These are phyloP conservation scores for Russula abietina DNA, from an alignment of 768 basidiomycete genomes.

Conservation along the genomic window DNA sequence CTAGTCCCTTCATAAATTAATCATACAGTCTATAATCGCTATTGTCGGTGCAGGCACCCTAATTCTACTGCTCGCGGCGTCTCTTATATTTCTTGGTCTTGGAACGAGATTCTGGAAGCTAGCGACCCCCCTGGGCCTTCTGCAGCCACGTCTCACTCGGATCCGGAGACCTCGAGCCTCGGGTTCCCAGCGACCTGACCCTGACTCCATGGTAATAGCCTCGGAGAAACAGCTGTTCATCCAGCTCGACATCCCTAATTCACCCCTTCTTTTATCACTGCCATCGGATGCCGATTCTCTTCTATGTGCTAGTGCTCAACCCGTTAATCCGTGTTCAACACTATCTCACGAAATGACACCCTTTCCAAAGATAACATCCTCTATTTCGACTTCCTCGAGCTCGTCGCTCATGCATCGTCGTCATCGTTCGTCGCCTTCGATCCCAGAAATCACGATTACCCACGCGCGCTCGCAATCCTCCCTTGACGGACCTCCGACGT, in stretches of 20 bases:
- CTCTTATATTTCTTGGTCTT: constrained; percentile 11
- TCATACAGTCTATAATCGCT: constrained; percentile 10
- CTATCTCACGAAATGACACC: background rate
- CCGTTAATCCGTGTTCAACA: background rate
- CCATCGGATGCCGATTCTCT: constrained; percentile 7
- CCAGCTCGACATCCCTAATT: constrained; percentile 17
- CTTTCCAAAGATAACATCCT: background rate
- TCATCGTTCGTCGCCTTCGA: constrained; percentile 1
- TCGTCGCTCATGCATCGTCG: background rate
- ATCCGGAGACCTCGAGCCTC: constrained; percentile 6
- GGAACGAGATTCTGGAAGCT: constrained; percentile 10
- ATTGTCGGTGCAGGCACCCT: constrained; percentile 19
- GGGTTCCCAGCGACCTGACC: background rate
- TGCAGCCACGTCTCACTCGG: constrained; percentile 2
- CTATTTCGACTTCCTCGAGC: constrained; percentile 7
- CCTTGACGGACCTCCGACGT: background rate
- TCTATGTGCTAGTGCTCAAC: background rate
- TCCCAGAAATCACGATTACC: constrained; percentile 23
- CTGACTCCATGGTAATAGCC: constrained; percentile 2
- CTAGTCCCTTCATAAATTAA: constrained; percentile 8
- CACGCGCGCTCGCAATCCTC: constrained; percentile 6
- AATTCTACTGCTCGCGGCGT: constrained; percentile 2
- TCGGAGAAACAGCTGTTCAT: constrained; percentile 13
- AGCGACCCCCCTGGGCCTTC: background rate
- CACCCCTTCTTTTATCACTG: constrained; percentile 22